Evolutionary conservation across 2,329 filamentous ascomycete species (phyloP).

Genomic region (Verticillium nonalfalfae): DNA sequence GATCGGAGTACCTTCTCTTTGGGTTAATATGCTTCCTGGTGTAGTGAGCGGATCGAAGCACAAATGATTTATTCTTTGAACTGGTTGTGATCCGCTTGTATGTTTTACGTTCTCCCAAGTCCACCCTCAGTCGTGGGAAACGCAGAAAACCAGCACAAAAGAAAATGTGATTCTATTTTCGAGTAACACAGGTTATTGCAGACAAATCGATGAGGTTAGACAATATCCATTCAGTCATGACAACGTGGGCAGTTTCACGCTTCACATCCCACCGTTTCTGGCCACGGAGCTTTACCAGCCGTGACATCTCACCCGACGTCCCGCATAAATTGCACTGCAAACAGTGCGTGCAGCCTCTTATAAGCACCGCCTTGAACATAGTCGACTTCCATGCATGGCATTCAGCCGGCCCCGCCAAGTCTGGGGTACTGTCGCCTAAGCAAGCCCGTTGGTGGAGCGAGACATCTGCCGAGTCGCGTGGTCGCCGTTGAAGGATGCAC

Average conservation of each 20-base stretch:
- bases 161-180: too few species aligned
- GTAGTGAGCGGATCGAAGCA: too few species aligned
- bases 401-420: neutral
- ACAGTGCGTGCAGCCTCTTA: neutral
- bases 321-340: neutral
- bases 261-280: neutral
- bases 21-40: too few species aligned
- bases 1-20: too few species aligned
- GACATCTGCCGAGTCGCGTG: neutral
- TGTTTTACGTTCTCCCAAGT: too few species aligned
- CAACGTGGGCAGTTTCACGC: neutral
- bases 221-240: neutral
- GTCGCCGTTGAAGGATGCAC: neutral
- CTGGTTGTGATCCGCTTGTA: too few species aligned
- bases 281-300: neutral
- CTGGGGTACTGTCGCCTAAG: neutral
- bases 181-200: too few species aligned
- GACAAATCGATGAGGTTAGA: neutral
- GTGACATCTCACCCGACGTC: neutral
- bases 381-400: neutral
- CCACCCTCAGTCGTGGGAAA: too few species aligned
- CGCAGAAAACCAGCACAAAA: too few species aligned
- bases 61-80: too few species aligned
- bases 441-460: neutral
- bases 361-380: neutral